Evolutionary conservation across 1,139 yeast species (phyloP).

Genomic region (Yamadazyma pseudoaaseri): DNA sequence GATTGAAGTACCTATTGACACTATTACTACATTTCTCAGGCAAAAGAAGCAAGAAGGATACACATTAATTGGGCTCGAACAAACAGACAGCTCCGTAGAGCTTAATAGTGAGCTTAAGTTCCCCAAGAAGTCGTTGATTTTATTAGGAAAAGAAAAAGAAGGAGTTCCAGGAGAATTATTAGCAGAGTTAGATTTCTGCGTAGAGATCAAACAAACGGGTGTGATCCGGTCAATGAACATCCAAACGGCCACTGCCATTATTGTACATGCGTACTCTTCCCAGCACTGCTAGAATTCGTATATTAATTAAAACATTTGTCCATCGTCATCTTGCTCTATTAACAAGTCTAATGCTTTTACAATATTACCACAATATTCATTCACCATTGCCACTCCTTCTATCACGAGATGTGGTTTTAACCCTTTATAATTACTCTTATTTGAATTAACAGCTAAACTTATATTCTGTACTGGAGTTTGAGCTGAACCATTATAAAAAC

Average conservation of each 20-base stretch:
- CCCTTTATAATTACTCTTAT: conserved; percentile 43
- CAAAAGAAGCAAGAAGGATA: conserved; percentile 75
- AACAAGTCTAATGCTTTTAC: conserved; percentile 39
- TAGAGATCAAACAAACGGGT: conserved; percentile 90
- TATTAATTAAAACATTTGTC: conserved; percentile 21
- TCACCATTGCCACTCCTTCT: conserved; percentile 29
- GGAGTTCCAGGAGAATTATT: conserved; percentile 88
- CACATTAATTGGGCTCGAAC: conserved; percentile 86
- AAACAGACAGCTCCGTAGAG: conserved; percentile 81
- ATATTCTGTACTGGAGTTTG: conserved; percentile 63
- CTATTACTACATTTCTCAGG: conserved; percentile 55
- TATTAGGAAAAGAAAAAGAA: conserved; percentile 84
- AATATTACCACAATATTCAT: conserved; percentile 35
- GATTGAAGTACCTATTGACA: conserved; percentile 65
- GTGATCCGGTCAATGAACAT: conserved; percentile 93
- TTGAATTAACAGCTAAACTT: conserved; percentile 46
- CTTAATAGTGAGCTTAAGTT: conserved; percentile 63
- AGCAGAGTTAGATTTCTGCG: conserved; percentile 80
- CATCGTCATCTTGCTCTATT: conserved; percentile 39
- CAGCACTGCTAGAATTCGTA: conserved; percentile 52
- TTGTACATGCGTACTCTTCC: conserved; percentile 84
- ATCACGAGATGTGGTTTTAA: conserved; percentile 27
- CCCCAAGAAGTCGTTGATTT: conserved; percentile 74
- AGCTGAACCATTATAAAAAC: conserved; percentile 65
- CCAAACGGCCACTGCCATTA: conserved; percentile 93